phyloP scores from a whole-genome alignment of 257 asterid species.

The Solanum rostratum region DNA sequence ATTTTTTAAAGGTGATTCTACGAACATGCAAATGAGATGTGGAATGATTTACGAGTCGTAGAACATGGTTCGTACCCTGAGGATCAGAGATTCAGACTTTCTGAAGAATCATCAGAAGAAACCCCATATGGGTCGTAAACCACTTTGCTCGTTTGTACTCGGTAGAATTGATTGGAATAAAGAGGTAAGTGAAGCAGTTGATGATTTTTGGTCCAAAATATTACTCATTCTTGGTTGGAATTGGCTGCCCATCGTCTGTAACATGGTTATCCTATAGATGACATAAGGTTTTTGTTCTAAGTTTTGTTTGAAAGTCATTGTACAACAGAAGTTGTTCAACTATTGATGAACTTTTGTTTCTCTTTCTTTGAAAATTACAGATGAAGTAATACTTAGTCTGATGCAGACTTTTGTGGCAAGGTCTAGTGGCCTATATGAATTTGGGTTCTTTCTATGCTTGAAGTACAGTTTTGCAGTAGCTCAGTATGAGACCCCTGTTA shows the following conservation, averaged over 20 bases:
- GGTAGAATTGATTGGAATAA: slow-evolving; percentile 55
- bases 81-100: too few species aligned
- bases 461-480: too few species aligned
- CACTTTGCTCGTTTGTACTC: slow-evolving; percentile 23
- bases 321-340: too few species aligned
- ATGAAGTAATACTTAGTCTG: not conserved
- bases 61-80: too few species aligned
- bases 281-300: not conserved
- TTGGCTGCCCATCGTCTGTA: not conserved
- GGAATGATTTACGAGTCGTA: too few species aligned
- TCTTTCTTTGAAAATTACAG: not conserved
- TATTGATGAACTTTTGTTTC: not conserved
- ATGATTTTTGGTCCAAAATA: not conserved
- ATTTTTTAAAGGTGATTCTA: too few species aligned
- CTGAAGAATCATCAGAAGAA: too few species aligned
- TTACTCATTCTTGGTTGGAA: not conserved
- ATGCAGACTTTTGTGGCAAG: not conserved
- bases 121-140: too few species aligned
- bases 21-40: too few species aligned
- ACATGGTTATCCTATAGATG: not conserved
- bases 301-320: not conserved
- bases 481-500: too few species aligned
- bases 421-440: too few species aligned
- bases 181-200: slow-evolving; percentile 34
- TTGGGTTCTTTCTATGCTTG: too few species aligned